phyloP scores from a whole-genome alignment of 257 asterid species.

The Capsicum chinense region DNA sequence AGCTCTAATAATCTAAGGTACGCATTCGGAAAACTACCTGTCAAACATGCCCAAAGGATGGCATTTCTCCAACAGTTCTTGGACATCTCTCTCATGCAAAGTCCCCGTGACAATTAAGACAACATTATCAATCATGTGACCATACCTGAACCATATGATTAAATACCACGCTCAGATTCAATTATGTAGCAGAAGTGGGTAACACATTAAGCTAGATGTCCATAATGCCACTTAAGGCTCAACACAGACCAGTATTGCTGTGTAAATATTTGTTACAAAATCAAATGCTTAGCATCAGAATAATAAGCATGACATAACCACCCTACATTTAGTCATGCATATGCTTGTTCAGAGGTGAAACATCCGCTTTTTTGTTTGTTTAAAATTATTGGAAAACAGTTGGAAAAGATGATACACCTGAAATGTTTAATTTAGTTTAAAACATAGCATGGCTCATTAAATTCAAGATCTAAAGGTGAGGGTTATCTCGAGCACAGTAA shows the following conservation, averaged over 20 bases:
- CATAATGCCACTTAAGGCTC: not conserved
- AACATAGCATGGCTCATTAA: constrained; percentile 1
- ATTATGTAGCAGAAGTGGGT: not conserved
- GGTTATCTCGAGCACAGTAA: not conserved
- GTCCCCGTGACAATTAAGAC: constrained; percentile 93
- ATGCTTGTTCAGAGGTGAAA: not conserved
- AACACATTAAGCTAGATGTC: not conserved
- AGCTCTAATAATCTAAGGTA: not conserved
- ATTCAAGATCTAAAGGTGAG: not conserved
- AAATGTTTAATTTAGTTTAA: not conserved
- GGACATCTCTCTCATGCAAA: constrained; percentile 94
- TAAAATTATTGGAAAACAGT: not conserved
- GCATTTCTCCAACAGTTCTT: constrained; percentile 91
- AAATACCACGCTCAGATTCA: not conserved
- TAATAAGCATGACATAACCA: not conserved
- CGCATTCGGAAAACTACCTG: constrained; percentile 54
- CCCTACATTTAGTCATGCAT: not conserved
- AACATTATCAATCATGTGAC: constrained; percentile 95
- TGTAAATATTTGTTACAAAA: not conserved
- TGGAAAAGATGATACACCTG: not conserved
- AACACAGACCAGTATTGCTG: not conserved
- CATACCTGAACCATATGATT: constrained; percentile 59
- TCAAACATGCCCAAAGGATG: constrained; percentile 98
- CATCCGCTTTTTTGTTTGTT: not conserved
- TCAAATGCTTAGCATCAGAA: not conserved